Percentiles rank a stretch among this genome's conserved stretches.
Evolutionary conservation across 1,284 basidiomycete species (phyloP).

Genomic region (Ganoderma meredithae): DNA sequence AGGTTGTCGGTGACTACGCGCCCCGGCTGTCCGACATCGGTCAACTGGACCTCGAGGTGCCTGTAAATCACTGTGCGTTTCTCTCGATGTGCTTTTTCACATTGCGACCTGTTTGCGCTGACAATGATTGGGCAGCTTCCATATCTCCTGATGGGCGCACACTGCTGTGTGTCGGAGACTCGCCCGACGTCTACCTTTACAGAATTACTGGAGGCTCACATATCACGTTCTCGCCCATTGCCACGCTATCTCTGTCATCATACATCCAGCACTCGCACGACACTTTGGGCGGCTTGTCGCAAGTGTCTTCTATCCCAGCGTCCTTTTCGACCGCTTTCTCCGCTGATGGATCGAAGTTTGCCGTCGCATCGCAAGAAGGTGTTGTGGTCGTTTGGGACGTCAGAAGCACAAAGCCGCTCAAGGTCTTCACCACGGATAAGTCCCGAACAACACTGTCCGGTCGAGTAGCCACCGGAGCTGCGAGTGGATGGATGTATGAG

Average conservation of each 20-base stretch:
- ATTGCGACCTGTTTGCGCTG: conserved; percentile 29
- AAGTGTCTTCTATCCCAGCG: conserved; percentile 58
- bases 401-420: conserved; percentile 71
- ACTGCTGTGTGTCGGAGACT: conserved; percentile 87
- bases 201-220: conserved; percentile 65
- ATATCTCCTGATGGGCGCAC: conserved; percentile 87
- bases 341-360: conserved; percentile 81
- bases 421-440: conserved; percentile 67
- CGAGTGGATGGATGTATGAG: conserved; percentile 65
- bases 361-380: conserved; percentile 88
- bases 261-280: conserved; percentile 47
- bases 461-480: conserved; percentile 48
- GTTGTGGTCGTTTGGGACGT: conserved; percentile 84
- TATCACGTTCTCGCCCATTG: conserved; percentile 64
- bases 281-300: conserved; percentile 35
- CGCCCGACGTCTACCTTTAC: conserved; percentile 81
- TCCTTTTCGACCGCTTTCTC: conserved; percentile 90
- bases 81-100: conserved; percentile 31
- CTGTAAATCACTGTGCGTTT: conserved; percentile 69
- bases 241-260: conserved; percentile 63
- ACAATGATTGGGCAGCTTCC: conserved; percentile 57
- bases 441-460: conserved; percentile 44
- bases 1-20: conserved; percentile 41
- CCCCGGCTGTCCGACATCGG: conserved; percentile 61
- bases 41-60: conserved; percentile 65